phyloP scores from a whole-genome alignment of 352 stramenopile species.

The Phytophthora litchii region DNA sequence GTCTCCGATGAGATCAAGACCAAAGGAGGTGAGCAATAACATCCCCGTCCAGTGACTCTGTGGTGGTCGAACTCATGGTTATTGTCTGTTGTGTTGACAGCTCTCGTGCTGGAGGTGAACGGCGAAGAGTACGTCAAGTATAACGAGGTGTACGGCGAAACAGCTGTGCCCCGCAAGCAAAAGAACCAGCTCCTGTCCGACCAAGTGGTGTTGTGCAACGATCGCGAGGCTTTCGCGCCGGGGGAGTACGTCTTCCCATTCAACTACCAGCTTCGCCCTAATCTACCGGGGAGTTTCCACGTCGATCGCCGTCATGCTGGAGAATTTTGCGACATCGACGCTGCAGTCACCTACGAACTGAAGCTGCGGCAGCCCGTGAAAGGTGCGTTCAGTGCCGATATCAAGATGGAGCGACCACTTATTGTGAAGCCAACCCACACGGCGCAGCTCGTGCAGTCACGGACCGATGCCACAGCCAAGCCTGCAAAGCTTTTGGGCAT shows the following conservation, averaged over 20 bases:
- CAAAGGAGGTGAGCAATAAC: slow-evolving; percentile 20
- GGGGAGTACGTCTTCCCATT: slow-evolving; percentile 45
- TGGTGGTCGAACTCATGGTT: not conserved
- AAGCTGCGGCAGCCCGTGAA: slow-evolving; percentile 32
- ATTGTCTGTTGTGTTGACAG: slow-evolving; percentile 1
- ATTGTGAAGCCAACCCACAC: slow-evolving; percentile 13
- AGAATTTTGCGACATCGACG: slow-evolving; percentile 36
- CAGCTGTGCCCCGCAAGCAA: slow-evolving; percentile 15
- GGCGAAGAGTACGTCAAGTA: slow-evolving; percentile 37
- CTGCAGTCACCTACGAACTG: slow-evolving; percentile 32
- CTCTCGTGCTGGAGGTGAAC: slow-evolving; percentile 28
- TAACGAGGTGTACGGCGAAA: slow-evolving; percentile 34
- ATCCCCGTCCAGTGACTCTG: not conserved
- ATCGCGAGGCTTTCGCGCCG: slow-evolving; percentile 50
- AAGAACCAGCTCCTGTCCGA: slow-evolving; percentile 17
- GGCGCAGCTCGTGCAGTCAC: slow-evolving; percentile 25
- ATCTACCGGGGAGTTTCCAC: slow-evolving; percentile 27
- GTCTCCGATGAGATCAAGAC: slow-evolving; percentile 29
- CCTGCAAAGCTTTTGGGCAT: slow-evolving; percentile 28
- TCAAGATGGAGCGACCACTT: slow-evolving; percentile 20
- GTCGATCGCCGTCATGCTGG: slow-evolving; percentile 21
- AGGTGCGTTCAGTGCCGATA: slow-evolving; percentile 19
- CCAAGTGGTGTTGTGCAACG: slow-evolving; percentile 45
- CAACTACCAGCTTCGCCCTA: slow-evolving; percentile 26
- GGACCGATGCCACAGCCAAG: slow-evolving; percentile 11